Evolutionary conservation across 2,329 filamentous ascomycete genomes (phyloP).

Genomic region (Zasmidium citrigriseum): DNA sequence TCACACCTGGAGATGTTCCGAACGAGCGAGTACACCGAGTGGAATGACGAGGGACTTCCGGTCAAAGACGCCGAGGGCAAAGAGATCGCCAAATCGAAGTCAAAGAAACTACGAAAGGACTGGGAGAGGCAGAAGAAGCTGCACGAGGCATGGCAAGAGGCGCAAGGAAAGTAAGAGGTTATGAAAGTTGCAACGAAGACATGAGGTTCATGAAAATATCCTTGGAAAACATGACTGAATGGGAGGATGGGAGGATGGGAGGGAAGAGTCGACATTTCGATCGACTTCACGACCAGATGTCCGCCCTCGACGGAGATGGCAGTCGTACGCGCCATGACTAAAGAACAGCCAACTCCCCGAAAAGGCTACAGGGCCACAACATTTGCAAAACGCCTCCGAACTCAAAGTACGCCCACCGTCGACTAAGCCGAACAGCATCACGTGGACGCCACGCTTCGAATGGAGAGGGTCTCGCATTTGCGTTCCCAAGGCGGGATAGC

Average conservation of each 20-base stretch:
- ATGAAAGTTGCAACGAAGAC: neutral
- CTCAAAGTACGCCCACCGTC: neutral
- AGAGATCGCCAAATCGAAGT: conserved; percentile 75
- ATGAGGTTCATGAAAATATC: neutral
- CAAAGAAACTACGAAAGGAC: conserved; percentile 83
- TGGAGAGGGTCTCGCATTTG: neutral
- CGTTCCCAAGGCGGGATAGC: neutral
- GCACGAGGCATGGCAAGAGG: conserved; percentile 61
- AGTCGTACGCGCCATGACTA: too few relatives aligned
- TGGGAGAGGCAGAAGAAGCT: conserved; percentile 89
- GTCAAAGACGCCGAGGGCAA: conserved; percentile 74
- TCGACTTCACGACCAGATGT: too few relatives aligned
- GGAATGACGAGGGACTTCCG: conserved; percentile 82
- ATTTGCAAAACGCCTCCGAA: too few relatives aligned
- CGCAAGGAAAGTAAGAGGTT: conserved; percentile 9
- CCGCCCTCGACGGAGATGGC: too few relatives aligned
- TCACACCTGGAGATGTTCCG: conserved; percentile 61
- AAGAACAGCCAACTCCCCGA: too few relatives aligned
- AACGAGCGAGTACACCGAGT: conserved; percentile 63
- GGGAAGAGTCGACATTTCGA: too few relatives aligned
- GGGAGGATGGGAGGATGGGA: too few relatives aligned
- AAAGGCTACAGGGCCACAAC: too few relatives aligned
- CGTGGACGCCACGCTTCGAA: neutral
- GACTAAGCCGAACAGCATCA: neutral
- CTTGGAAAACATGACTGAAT: neutral